Evolutionary conservation across 805 yeast genomes (phyloP).

Genomic region (Danielia oregonensis): DNA sequence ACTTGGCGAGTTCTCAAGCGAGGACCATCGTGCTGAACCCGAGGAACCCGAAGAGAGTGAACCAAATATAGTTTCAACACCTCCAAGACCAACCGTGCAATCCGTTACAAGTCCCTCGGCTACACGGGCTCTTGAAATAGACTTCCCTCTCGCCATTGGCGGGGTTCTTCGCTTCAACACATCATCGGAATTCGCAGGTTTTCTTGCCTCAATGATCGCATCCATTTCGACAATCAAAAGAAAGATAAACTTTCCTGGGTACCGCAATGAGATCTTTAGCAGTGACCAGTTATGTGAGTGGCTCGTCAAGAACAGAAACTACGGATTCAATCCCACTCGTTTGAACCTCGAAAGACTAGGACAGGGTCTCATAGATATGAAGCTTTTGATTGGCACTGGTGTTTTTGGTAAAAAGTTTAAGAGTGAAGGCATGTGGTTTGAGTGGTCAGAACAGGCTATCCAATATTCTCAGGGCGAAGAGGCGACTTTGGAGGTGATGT

Average conservation of each 20-base stretch:
- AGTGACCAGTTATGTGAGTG: slow-evolving; percentile 35
- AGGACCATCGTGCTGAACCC: neutral
- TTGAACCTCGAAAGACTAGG: slow-evolving; percentile 38
- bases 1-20: slow-evolving; percentile 25
- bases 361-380: slow-evolving; percentile 34
- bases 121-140: slow-evolving; percentile 4
- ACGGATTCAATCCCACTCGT: slow-evolving; percentile 33
- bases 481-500: neutral
- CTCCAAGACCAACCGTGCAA: neutral
- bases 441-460: slow-evolving; percentile 36
- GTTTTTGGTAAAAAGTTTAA: slow-evolving; percentile 34
- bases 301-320: slow-evolving; percentile 22
- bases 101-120: neutral
- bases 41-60: neutral
- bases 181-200: slow-evolving; percentile 16
- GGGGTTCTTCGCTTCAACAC: slow-evolving; percentile 16
- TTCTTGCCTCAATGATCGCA: slow-evolving; percentile 21
- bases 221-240: slow-evolving; percentile 26
- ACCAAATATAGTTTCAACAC: neutral
- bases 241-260: slow-evolving; percentile 39
- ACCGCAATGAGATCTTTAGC: slow-evolving; percentile 35
- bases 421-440: slow-evolving; percentile 43
- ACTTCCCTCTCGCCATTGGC: slow-evolving; percentile 33
- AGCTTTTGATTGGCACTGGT: slow-evolving; percentile 28
- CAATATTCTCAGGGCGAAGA: slow-evolving; percentile 4